Base-by-base conservation (phyloP, 352 stramenopile genomes). In the Pythium coloratum region DNA sequence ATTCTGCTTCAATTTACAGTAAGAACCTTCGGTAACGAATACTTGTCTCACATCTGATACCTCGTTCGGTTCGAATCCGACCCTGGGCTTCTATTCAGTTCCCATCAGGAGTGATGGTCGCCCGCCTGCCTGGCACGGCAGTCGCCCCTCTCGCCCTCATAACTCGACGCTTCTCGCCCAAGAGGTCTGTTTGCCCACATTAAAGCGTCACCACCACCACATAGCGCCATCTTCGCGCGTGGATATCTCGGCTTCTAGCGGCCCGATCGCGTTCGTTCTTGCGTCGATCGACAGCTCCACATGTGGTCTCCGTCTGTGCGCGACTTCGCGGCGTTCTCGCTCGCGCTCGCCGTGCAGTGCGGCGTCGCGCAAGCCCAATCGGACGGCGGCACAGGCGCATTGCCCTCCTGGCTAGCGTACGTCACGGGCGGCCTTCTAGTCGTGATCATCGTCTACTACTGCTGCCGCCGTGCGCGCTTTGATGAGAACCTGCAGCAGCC, bases 371-470 rank as follows among this genome's bases (percentile, higher is more conserved):
- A 34, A 26, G 59, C 58, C 6, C 44, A 66, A 20, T 28, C 26
- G 24, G 30, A 26, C 33, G 56, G 64, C 44, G 54, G 33, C 55
- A 78, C 75, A 34, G 76, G 81, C 24, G 81, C 83, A 62, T 73
- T 94, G 12, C 85, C 87, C 13, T 86, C 84, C 32, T 95, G 87
- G 87, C 76, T 95, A 26, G 87, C 87, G 49, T 95, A 93, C 72
- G 81, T 93, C 36, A 95, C 87, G 13, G 87, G 87, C 61, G 87
- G 85, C 1, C 67, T 95, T 34, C 69, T 95, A 56, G 76, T 95
- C 62, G 79, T 95, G 51, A 95, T 95, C 69, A 93, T 95, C 65
- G 77, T 94, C 33, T 95, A 95, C 77, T 95, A 95, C 62, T 95
- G 87, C 77, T 95, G 87, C 60, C 87, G 87, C 44, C 85, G 85